Evolutionary conservation across 208 protist species (phyloP).

Genomic region (Trypanosoma rangeli): DNA sequence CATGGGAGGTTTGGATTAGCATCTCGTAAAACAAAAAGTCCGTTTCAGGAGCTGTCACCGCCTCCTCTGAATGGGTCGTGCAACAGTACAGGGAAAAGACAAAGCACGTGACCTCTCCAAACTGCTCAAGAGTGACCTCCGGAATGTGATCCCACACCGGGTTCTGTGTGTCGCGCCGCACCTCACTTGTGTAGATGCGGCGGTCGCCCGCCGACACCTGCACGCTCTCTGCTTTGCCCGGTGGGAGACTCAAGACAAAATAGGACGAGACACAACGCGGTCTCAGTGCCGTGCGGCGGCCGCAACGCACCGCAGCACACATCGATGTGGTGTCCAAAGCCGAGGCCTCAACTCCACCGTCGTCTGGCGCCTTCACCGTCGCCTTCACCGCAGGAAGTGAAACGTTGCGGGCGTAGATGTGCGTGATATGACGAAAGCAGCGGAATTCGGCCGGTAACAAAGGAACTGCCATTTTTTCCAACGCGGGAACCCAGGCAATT

Average conservation of each 20-base stretch:
- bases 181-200: conserved; percentile 40
- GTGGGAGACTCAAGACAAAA: conserved; percentile 26
- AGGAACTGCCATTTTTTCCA: conserved; percentile 18
- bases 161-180: conserved; percentile 37
- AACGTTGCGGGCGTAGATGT: conserved; percentile 39
- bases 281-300: not conserved
- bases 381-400: conserved; percentile 12
- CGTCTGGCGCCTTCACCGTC: not conserved
- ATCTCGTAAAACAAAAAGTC: conserved; percentile 43
- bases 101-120: conserved; percentile 20
- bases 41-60: conserved; percentile 14
- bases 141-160: conserved; percentile 44
- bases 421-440: conserved; percentile 38
- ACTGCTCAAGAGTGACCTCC: not conserved
- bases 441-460: conserved; percentile 37
- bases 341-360: not conserved
- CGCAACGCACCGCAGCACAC: not conserved
- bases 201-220: not conserved
- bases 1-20: conserved; percentile 39
- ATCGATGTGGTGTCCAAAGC: not conserved
- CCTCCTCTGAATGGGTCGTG: conserved; percentile 9
- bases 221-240: not conserved
- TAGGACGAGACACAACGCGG: conserved; percentile 32
- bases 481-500: conserved; percentile 7
- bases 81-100: conserved; percentile 45